Percentiles rank a stretch among this genome's conserved stretches.
phyloP scores from a whole-genome alignment of 257 asterid species.

The Pogostemon cablin region DNA sequence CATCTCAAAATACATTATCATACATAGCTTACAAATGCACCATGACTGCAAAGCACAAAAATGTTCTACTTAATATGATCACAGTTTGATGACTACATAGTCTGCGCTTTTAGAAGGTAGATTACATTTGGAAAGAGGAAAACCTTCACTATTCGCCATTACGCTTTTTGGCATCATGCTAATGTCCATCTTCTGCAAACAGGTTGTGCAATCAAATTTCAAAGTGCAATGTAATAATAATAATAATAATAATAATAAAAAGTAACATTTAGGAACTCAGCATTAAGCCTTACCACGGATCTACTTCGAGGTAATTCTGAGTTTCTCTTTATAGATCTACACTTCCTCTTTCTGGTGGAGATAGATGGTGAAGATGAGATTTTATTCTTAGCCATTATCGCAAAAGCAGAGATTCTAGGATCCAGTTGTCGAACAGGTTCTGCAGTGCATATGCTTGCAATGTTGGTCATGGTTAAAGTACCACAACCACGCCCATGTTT shows the following conservation, averaged over 20 bases:
- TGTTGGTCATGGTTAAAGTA: slow-evolving; percentile 33
- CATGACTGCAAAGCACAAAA: not conserved
- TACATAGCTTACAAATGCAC: slow-evolving; percentile 17
- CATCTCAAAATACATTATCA: slow-evolving; percentile 19
- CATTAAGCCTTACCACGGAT: slow-evolving; percentile 24
- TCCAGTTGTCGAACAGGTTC: slow-evolving; percentile 35
- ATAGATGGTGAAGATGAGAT: slow-evolving; percentile 25
- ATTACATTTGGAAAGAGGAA: slow-evolving; percentile 11
- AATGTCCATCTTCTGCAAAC: slow-evolving; percentile 33
- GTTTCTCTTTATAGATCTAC: not conserved
- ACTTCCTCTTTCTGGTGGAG: not conserved
- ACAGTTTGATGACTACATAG: slow-evolving; percentile 8
- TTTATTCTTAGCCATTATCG: slow-evolving; percentile 43
- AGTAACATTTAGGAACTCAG: slow-evolving; percentile 21
- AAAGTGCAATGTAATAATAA: not conserved
- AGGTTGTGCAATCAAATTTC: slow-evolving; percentile 21
- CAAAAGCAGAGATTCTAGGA: slow-evolving; percentile 46
- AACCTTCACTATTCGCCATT: slow-evolving; percentile 32
- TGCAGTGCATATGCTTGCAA: slow-evolving; percentile 44
- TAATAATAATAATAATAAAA: not conserved
- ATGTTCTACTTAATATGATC: not conserved
- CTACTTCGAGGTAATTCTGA: slow-evolving; percentile 23
- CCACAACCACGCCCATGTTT: slow-evolving; percentile 56
- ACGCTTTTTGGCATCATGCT: not conserved
- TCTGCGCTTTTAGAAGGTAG: slow-evolving; percentile 14